phyloP scores from a whole-genome alignment of 352 stramenopile genomes.

The Phytophthora brassicae region DNA sequence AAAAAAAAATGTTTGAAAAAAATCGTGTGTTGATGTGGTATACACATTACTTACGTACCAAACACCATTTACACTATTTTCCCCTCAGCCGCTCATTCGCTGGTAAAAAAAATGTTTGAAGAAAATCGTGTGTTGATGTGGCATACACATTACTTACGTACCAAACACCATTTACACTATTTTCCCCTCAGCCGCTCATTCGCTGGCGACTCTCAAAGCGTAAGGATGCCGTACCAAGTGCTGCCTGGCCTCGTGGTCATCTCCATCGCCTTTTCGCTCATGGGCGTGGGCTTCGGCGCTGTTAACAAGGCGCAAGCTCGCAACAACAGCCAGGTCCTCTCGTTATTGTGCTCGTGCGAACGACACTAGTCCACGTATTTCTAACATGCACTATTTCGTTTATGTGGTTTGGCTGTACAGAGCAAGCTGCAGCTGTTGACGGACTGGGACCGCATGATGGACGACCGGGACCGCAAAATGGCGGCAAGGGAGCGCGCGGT shows the following conservation, averaged over 20 bases:
- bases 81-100: constrained; percentile 14
- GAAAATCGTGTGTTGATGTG: too few relatives aligned
- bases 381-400: constrained; percentile 4
- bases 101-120: too few relatives aligned
- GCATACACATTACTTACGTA: neutral
- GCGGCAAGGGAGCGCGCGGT: constrained; percentile 40
- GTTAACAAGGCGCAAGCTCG: constrained; percentile 78
- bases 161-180: neutral
- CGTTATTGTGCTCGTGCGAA: neutral
- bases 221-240: constrained; percentile 83
- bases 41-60: neutral
- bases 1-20: too few relatives aligned
- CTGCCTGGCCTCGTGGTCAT: constrained; percentile 80
- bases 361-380: neutral
- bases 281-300: constrained; percentile 68
- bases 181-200: constrained; percentile 16
- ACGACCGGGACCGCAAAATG: constrained; percentile 74
- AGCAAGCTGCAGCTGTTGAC: constrained; percentile 79
- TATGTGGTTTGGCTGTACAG: constrained; percentile 27
- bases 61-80: neutral
- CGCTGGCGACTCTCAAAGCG: constrained; percentile 5
- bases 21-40: neutral
- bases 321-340: constrained; percentile 65
- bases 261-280: constrained; percentile 72
- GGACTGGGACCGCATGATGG: constrained; percentile 84